Conservation (phyloP, 202 grass and related monocot species). For the Schoenoplectus triqueter region DNA sequence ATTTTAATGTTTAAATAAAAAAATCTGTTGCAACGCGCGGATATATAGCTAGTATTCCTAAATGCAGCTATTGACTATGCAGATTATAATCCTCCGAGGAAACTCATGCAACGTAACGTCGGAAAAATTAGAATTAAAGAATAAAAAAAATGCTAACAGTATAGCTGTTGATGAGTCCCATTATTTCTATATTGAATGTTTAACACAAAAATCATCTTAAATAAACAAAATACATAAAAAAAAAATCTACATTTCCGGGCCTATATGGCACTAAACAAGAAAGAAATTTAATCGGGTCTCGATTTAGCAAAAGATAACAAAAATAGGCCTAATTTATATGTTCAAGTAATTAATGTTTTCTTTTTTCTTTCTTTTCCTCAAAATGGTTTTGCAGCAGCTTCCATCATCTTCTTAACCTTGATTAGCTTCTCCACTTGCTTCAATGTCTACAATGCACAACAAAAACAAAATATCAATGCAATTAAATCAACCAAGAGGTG, state of each 20-base stretch:
- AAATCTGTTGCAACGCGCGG: no score
- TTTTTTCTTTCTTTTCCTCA: conserved; percentile 14
- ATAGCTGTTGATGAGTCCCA: not conserved
- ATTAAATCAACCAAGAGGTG: not conserved
- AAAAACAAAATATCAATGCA: not conserved
- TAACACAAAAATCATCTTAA: conserved; percentile 11
- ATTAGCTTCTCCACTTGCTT: conserved; percentile 73
- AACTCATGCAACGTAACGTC: no score
- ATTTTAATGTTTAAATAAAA: no score
- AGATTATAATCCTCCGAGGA: no score
- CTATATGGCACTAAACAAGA: not conserved
- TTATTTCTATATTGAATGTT: conserved; percentile 8
- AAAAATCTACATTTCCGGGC: not conserved
- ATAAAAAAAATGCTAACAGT: no score
- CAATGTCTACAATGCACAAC: conserved; percentile 50
- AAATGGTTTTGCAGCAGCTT: conserved; percentile 82
- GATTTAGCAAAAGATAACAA: not conserved
- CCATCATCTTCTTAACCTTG: conserved; percentile 71
- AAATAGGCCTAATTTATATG: conserved; percentile 2
- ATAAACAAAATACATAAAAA: not conserved
- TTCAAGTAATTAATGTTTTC: not conserved
- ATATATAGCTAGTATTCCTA: no score
- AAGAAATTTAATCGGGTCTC: not conserved
- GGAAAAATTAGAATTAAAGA: no score
- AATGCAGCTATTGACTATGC: no score